Percentiles rank a stretch among this genome's conserved stretches.
phyloP scores from a whole-genome alignment of 2,329 filamentous ascomycete species.

The Torrubiella hemipterigena region DNA sequence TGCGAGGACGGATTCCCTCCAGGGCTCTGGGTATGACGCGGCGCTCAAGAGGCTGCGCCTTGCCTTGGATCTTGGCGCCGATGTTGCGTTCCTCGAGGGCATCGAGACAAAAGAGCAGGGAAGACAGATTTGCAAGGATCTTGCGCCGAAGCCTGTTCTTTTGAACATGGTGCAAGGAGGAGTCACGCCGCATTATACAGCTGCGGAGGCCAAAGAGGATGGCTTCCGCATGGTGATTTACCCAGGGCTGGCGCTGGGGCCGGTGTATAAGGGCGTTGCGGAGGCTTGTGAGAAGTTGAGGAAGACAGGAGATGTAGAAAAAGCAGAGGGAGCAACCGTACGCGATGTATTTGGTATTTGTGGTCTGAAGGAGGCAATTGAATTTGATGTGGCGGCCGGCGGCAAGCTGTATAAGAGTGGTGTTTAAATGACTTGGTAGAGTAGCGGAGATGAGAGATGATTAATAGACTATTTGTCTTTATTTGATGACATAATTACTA shows the following conservation, averaged over 20 bases:
- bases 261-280: background rate
- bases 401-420: background rate
- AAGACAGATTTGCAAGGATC: slow-evolving; percentile 27
- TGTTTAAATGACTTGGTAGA: background rate
- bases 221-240: slow-evolving; percentile 48
- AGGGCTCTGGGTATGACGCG: slow-evolving; percentile 43
- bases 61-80: slow-evolving; percentile 43
- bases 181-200: slow-evolving; percentile 39
- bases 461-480: no score
- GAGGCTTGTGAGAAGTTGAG: background rate
- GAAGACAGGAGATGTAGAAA: background rate
- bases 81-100: slow-evolving; percentile 49
- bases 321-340: background rate
- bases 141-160: slow-evolving; percentile 37
- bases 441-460: no score
- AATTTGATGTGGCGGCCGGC: background rate
- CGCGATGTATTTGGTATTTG: background rate
- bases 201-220: slow-evolving; percentile 38
- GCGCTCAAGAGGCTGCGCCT: slow-evolving; percentile 35
- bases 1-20: slow-evolving; percentile 50
- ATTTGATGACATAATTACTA: no score
- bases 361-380: background rate
- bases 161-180: slow-evolving; percentile 48
- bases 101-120: slow-evolving; percentile 38
- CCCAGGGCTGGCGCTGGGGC: background rate